phyloP scores from a whole-genome alignment of 2,329 filamentous ascomycete species.

The Ascochyta fabae region DNA sequence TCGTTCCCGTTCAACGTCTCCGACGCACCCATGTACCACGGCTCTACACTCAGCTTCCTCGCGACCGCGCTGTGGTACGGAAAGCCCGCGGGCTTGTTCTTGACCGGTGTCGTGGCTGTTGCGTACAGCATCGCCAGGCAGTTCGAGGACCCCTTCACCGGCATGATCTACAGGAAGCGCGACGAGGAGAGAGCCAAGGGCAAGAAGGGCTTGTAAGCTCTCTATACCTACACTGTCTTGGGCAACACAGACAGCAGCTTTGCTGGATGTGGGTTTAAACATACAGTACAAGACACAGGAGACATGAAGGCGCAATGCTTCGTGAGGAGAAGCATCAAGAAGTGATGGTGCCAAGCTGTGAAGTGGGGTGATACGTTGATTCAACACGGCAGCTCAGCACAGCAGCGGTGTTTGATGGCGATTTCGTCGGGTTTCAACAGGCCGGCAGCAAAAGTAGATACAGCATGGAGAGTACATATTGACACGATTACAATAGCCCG shows the following conservation, averaged over 20 bases:
- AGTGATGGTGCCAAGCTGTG: neutral
- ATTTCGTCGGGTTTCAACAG: constrained; percentile 22
- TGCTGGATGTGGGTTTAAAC: neutral
- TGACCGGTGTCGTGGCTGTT: constrained; percentile 76
- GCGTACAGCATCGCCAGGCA: constrained; percentile 81
- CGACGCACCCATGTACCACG: constrained; percentile 94
- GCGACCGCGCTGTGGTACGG: constrained; percentile 84
- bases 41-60: constrained; percentile 89
- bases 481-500: constrained; percentile 15
- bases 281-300: neutral
- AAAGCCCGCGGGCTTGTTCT: constrained; percentile 81
- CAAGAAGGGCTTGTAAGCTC: constrained; percentile 43
- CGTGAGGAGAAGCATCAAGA: neutral
- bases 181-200: constrained; percentile 59
- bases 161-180: constrained; percentile 88
- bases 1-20: constrained; percentile 96
- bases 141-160: constrained; percentile 95
- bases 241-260: neutral
- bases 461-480: constrained; percentile 18
- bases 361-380: constrained; percentile 7
- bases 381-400: constrained; percentile 23
- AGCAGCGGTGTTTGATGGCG: constrained; percentile 15
- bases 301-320: neutral
- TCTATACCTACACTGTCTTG: neutral
- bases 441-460: constrained; percentile 20